Evolutionary conservation across 2,329 filamentous ascomycete genomes (phyloP).

Genomic region (Clarireedia hainanense): DNA sequence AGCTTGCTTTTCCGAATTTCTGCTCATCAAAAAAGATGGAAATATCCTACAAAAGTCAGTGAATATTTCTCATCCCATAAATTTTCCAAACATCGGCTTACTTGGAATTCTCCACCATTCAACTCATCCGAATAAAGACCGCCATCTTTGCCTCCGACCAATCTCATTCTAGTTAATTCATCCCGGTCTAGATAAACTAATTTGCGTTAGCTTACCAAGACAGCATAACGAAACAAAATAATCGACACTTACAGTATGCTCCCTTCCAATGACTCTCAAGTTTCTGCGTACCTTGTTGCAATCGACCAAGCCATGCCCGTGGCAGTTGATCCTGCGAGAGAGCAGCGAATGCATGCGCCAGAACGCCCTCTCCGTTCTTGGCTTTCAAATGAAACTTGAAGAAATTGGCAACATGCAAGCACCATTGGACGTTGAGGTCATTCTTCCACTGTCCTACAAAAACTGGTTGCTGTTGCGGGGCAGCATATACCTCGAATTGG

Average conservation of each 20-base stretch:
- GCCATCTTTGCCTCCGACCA: background rate
- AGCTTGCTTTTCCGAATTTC: conserved; percentile 12
- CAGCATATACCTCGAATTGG: conserved; percentile 37
- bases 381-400: conserved; percentile 42
- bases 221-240: background rate
- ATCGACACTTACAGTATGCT: conserved; percentile 34
- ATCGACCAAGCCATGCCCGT: conserved; percentile 33
- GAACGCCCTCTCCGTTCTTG: conserved; percentile 27
- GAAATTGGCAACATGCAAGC: conserved; percentile 43
- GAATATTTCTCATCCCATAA: background rate
- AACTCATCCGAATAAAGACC: conserved; percentile 15
- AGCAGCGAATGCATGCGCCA: conserved; percentile 28
- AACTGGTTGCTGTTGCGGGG: conserved; percentile 30
- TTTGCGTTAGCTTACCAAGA: conserved; percentile 4
- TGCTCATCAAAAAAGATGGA: conserved; percentile 22
- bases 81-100: conserved; percentile 4
- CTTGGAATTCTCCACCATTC: conserved; percentile 21
- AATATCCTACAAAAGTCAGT: conserved; percentile 17
- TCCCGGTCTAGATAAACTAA: conserved; percentile 17
- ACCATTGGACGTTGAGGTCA: conserved; percentile 37
- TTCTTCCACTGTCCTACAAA: conserved; percentile 32
- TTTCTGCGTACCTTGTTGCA: conserved; percentile 29
- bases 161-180: conserved; percentile 18
- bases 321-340: conserved; percentile 33
- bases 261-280: conserved; percentile 42